These are phyloP conservation scores for Rhodotorula sp. DNA, from an alignment of 1,284 basidiomycete species.

Conservation along the genomic window DNA sequence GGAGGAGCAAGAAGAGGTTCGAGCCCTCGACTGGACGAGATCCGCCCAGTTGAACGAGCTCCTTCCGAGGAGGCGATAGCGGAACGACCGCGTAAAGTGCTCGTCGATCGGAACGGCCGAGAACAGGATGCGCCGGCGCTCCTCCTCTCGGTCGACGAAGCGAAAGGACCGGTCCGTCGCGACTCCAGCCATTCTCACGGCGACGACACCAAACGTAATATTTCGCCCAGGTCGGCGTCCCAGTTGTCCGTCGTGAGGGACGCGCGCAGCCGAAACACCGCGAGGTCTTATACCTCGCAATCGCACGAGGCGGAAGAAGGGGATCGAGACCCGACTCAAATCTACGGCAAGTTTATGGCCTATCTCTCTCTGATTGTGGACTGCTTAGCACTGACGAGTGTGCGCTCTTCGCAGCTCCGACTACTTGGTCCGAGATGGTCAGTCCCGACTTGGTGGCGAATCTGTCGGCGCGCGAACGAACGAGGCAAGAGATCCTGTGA, in stretches of 20 bases:
- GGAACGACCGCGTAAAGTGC: too few species aligned
- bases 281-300: slow-evolving; percentile 1
- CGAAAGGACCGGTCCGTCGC: neutral
- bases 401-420: slow-evolving; percentile 51
- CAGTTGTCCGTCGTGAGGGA: neutral
- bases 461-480: slow-evolving; percentile 86
- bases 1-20: neutral
- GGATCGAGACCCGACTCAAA: slow-evolving; percentile 28
- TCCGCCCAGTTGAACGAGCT: neutral
- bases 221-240: neutral
- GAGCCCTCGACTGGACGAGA: neutral
- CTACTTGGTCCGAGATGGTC: slow-evolving; percentile 93
- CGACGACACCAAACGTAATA: neutral
- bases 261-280: neutral
- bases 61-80: neutral
- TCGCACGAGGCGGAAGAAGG: neutral
- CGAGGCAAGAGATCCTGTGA: slow-evolving; percentile 88
- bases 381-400: neutral
- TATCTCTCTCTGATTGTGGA: too few species aligned
- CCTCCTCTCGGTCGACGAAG: neutral
- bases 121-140: neutral
- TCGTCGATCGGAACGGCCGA: neutral
- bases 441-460: slow-evolving; percentile 93
- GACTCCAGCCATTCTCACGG: too few species aligned
- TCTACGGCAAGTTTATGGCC: slow-evolving; percentile 24